These are phyloP conservation scores for Volvariella volvacea DNA, from an alignment of 1,284 basidiomycete species.

Conservation along the genomic window DNA sequence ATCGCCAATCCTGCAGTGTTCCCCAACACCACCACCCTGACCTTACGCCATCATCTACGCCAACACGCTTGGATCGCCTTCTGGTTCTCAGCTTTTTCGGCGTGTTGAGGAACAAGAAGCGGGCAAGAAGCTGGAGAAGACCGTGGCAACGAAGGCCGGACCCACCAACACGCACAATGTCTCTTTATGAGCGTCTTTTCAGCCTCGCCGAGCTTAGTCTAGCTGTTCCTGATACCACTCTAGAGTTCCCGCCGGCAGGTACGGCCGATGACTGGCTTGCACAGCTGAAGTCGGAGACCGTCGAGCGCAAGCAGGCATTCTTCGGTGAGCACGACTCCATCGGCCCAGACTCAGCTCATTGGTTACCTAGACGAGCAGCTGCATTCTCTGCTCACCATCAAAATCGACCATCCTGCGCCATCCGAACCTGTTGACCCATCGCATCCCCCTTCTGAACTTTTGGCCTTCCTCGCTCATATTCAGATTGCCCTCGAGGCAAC, in stretches of 20 bases:
- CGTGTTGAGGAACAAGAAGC: too few relatives aligned
- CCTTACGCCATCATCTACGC: too few relatives aligned
- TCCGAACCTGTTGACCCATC: slow-evolving; percentile 24
- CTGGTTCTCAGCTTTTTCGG: too few relatives aligned
- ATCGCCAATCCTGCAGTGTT: too few relatives aligned
- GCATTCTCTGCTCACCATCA: slow-evolving; percentile 55
- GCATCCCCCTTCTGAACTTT: slow-evolving; percentile 47
- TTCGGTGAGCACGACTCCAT: slow-evolving; percentile 49
- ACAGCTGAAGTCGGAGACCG: slow-evolving; percentile 25
- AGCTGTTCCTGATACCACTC: slow-evolving; percentile 56
- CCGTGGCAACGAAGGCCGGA: too few relatives aligned
- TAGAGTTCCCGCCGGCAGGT: slow-evolving; percentile 48
- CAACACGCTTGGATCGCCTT: too few relatives aligned
- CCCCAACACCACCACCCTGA: too few relatives aligned
- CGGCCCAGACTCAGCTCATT: slow-evolving; percentile 15
- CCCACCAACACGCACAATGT: too few relatives aligned
- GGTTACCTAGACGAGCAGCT: slow-evolving; percentile 51
- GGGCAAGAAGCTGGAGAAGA: too few relatives aligned
- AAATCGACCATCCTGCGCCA: slow-evolving; percentile 36
- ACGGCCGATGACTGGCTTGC: slow-evolving; percentile 51
- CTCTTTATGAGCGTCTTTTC: slow-evolving; percentile 56
- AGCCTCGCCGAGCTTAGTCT: slow-evolving; percentile 56
- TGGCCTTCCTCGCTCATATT: slow-evolving; percentile 62
- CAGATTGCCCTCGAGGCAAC: slow-evolving; percentile 77
- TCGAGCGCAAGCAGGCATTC: slow-evolving; percentile 58